A percentile compares a stretch with the other conserved stretches of the same genome.
These are phyloP conservation scores for Boletales sp. DNA, from an alignment of 768 basidiomycete species.

Conservation along the genomic window DNA sequence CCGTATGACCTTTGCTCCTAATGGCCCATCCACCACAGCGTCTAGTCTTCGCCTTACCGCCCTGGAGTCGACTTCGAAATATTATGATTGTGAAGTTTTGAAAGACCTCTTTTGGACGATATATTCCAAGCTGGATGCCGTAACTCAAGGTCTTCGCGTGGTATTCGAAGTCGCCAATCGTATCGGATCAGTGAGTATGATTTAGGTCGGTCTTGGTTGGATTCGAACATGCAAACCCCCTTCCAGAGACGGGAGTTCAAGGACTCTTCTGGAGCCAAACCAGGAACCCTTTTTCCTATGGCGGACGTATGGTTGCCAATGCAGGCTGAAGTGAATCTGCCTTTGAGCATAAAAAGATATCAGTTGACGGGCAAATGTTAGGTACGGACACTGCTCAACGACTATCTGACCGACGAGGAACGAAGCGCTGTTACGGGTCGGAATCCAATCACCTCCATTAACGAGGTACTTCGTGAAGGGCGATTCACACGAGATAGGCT, in stretches of 20 bases:
- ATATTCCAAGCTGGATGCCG: constrained; percentile 93
- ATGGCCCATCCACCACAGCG: constrained; percentile 36
- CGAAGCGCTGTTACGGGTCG: constrained; percentile 73
- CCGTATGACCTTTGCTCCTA: constrained; percentile 24
- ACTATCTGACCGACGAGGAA: constrained; percentile 92
- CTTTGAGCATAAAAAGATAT: background rate
- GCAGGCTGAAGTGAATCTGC: constrained; percentile 69
- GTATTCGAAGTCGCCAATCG: constrained; percentile 88
- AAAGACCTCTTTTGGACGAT: constrained; percentile 95
- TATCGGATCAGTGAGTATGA: constrained; percentile 77
- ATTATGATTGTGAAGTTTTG: constrained; percentile 79
- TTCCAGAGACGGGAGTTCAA: constrained; percentile 84
- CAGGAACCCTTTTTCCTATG: constrained; percentile 74
- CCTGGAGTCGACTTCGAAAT: constrained; percentile 68
- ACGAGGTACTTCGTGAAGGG: constrained; percentile 86
- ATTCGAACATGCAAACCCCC: background rate
- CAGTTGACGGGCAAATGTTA: constrained; percentile 29
- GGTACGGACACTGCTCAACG: constrained; percentile 80
- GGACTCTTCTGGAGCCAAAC: constrained; percentile 77
- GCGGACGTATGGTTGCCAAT: constrained; percentile 86
- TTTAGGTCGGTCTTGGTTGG: background rate
- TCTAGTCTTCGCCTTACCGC: constrained; percentile 64
- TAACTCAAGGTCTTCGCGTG: constrained; percentile 85
- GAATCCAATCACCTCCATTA: constrained; percentile 90
- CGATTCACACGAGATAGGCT: constrained; percentile 72